Evolutionary conservation across 75 land plant genomes (phyloP), one percentile per base, ranked within the genome.

Genomic region (Adiantum capillusveneris): DNA sequence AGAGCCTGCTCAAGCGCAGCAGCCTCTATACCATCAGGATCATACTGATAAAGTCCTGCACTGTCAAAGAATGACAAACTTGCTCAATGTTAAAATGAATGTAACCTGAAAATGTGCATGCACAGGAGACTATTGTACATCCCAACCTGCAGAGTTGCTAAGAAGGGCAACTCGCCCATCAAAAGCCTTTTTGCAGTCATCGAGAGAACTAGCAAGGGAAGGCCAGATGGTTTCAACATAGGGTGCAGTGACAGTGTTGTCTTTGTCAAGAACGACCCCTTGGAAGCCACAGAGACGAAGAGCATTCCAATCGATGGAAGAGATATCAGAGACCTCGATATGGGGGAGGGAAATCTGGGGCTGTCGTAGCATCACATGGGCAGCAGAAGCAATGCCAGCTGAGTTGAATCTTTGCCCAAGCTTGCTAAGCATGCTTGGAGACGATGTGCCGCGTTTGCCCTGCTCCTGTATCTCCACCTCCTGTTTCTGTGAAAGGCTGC

Each of bases 231-330:
- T 43, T 6, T 71, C 58, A 27, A 77, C 78, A 68, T 90, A 90
- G 59, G 98, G 98, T 7, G 77, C 83, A 6, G 98, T 94, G 59
- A 94, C 67, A 7, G 98, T 94, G 51, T 94, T 94, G 61, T 94
- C 98, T 63, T 94, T 94, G 65, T 94, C 98, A 72, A 94, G 90
- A 31, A 94, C 87, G 37, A 94, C 85, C 11, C 96, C 98, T 29
- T 73, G 57, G 51, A 94, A 89, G 0, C 98, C 98, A 29, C 66
- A 64, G 0, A 67, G 56, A 39, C 52, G 59, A 22, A 94, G 63
- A 50, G 80, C 87, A 22, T 34, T 73, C 98, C 98, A 94, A 53
- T 94, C 81, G 62, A 93, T 74, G 69, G 62, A 77, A 62, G 91
- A 58, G 49, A 90, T 75, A 53, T 90, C 96, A 3, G 75, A 74